Evolutionary conservation across 2,329 filamentous ascomycete species (phyloP).

Genomic region (Capronia epimyces): DNA sequence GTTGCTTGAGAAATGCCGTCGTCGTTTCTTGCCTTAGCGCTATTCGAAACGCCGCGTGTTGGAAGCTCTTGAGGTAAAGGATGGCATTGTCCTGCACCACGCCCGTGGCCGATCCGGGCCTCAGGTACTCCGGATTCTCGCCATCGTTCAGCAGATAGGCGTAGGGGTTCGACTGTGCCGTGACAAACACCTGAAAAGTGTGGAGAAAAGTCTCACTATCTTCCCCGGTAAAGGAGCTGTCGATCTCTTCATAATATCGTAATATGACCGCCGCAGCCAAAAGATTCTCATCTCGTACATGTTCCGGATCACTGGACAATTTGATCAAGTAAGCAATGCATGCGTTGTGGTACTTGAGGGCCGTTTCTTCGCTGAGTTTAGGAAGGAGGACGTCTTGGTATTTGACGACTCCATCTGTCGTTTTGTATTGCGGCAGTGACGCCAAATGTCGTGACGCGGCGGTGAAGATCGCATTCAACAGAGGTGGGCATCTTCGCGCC

Average conservation of each 20-base stretch:
- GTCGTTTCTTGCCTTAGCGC: constrained; percentile 27
- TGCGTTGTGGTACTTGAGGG: constrained; percentile 30
- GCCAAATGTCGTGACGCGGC: constrained; percentile 26
- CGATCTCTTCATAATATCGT: constrained; percentile 54
- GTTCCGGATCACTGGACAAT: constrained; percentile 34
- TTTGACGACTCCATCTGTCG: constrained; percentile 15
- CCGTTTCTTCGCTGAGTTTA: constrained; percentile 27
- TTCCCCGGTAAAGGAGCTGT: constrained; percentile 42
- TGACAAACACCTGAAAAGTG: constrained; percentile 26
- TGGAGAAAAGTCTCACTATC: constrained; percentile 26
- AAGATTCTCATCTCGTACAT: constrained; percentile 47
- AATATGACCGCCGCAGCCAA: constrained; percentile 55
- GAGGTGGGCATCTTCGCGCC: constrained; percentile 25
- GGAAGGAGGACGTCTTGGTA: constrained; percentile 24
- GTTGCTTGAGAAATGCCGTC: constrained; percentile 25
- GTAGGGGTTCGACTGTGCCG: constrained; percentile 25
- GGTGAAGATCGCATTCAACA: constrained; percentile 29
- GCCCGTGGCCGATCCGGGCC: constrained; percentile 13
- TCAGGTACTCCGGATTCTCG: constrained; percentile 13
- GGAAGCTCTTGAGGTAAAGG: constrained; percentile 25
- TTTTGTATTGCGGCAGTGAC: constrained; percentile 15
- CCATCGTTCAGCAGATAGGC: constrained; percentile 13
- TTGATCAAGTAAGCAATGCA: constrained; percentile 31
- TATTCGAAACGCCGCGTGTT: constrained; percentile 26
- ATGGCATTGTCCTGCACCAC: constrained; percentile 12